Percentiles rank a stretch among this genome's conserved stretches.
These are phyloP conservation scores for Monosporozyma solicola DNA, from an alignment of 805 yeast species.

Conservation along the genomic window DNA sequence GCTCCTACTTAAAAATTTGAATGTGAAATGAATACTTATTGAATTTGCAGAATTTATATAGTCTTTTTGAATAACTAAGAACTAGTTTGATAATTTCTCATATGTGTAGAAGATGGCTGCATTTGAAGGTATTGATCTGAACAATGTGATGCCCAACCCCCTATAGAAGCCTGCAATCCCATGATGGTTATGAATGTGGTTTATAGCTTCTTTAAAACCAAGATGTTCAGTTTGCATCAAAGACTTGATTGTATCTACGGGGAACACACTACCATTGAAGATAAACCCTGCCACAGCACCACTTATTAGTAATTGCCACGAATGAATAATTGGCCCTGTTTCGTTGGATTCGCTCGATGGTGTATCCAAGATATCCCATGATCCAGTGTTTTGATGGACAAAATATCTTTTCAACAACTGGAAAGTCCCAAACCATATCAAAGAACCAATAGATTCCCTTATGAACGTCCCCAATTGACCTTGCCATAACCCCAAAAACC, in stretches of 20 bases:
- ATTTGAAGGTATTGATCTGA: slow-evolving; percentile 81
- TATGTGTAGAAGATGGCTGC: slow-evolving; percentile 78
- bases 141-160: slow-evolving; percentile 73
- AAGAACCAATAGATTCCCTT: slow-evolving; percentile 83
- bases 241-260: slow-evolving; percentile 85
- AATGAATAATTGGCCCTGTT: slow-evolving; percentile 26
- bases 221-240: slow-evolving; percentile 50
- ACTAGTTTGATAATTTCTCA: slow-evolving; percentile 33
- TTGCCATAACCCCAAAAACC: slow-evolving; percentile 72
- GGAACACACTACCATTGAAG: slow-evolving; percentile 73
- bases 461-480: slow-evolving; percentile 77
- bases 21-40: background rate
- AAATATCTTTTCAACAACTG: slow-evolving; percentile 41
- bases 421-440: slow-evolving; percentile 90
- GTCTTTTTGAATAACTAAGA: background rate
- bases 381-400: slow-evolving; percentile 8
- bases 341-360: slow-evolving; percentile 12
- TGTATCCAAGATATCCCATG: background rate
- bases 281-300: slow-evolving; percentile 85
- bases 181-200: slow-evolving; percentile 36
- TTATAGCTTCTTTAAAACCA: slow-evolving; percentile 37
- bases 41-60: background rate
- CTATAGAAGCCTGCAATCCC: slow-evolving; percentile 71
- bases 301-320: slow-evolving; percentile 52
- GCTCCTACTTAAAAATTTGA: too few species aligned